These are phyloP conservation scores for Eucalyptus regnans DNA, from an alignment of 345 rosid genomes.

Conservation along the genomic window DNA sequence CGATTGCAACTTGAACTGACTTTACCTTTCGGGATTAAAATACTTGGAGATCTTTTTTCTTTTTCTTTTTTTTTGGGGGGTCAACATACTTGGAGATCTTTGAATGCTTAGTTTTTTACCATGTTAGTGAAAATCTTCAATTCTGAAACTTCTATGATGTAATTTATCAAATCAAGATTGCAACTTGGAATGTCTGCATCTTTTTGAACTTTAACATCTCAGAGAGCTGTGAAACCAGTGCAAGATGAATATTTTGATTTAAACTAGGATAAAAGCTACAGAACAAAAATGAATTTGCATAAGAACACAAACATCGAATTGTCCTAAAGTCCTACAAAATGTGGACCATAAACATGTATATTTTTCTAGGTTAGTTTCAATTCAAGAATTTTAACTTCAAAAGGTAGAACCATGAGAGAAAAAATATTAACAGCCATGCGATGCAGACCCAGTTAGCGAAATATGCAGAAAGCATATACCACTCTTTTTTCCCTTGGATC, in stretches of 20 bases:
- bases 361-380: neutral
- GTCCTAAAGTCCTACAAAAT: neutral
- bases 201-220: neutral
- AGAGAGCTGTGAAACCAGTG: neutral
- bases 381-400: neutral
- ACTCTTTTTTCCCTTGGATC: neutral
- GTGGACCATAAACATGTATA: neutral
- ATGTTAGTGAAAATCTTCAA: neutral
- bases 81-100: neutral
- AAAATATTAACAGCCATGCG: neutral
- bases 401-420: neutral
- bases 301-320: neutral
- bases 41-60: neutral
- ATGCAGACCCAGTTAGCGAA: neutral
- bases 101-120: neutral
- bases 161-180: neutral
- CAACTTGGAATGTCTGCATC: neutral
- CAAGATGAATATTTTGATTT: neutral
- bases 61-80: no score
- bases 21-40: neutral
- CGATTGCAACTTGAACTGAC: neutral
- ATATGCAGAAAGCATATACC: neutral
- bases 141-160: neutral
- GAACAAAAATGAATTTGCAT: neutral
- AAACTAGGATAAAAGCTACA: neutral